These are phyloP conservation scores for Plasmodium falciparum DNA, from an alignment of 169 alveolate genomes.

Conservation along the genomic window DNA sequence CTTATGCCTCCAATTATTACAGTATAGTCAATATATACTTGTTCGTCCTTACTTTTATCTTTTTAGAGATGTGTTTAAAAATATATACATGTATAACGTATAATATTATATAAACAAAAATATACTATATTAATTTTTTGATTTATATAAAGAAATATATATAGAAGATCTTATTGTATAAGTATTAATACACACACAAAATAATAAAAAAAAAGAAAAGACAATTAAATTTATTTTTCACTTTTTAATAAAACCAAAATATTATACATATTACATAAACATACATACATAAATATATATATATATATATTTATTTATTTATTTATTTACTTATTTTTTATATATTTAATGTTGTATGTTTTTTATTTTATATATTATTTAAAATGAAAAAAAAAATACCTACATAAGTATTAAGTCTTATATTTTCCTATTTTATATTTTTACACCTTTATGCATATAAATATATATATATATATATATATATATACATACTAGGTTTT, in stretches of 20 bases:
- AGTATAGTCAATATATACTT: background rate
- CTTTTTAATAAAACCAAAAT: too few relatives aligned
- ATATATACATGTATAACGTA: slow-evolving; percentile 1
- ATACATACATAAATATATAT: background rate
- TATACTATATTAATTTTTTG: slow-evolving; percentile 2
- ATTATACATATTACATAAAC: background rate
- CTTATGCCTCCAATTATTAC: background rate
- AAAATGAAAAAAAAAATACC: background rate
- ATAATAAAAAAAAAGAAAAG: too few relatives aligned
- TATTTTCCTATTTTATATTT: background rate
- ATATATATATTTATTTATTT: background rate
- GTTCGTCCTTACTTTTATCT: background rate
- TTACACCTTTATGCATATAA: slow-evolving; percentile 14
- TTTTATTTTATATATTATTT: too few relatives aligned
- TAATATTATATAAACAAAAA: background rate
- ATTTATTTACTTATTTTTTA: background rate
- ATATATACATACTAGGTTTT: background rate
- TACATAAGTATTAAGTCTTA: background rate
- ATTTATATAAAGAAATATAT: too few relatives aligned
- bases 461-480: background rate
- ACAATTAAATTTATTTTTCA: too few relatives aligned
- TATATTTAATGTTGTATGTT: too few relatives aligned
- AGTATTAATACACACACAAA: too few relatives aligned
- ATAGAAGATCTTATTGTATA: too few relatives aligned
- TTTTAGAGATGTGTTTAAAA: background rate